These are phyloP conservation scores for Neocatenulostroma microsporum DNA, from an alignment of 2,329 filamentous ascomycete genomes.

Conservation along the genomic window DNA sequence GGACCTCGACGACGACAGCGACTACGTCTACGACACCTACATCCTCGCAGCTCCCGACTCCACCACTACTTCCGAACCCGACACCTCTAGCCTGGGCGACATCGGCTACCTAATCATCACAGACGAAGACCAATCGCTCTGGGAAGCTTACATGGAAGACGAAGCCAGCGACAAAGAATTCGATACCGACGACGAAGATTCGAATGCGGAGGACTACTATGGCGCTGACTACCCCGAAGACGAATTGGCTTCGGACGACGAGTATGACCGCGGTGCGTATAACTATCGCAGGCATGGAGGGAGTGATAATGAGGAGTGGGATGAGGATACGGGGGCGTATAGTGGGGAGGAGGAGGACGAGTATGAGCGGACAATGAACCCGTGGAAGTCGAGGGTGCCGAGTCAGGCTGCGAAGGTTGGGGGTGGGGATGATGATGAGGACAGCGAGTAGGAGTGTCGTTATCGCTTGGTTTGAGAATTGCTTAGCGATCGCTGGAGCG, in stretches of 20 bases:
- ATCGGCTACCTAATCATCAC: conserved; percentile 44
- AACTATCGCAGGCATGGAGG: conserved; percentile 29
- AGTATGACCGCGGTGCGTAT: conserved; percentile 44
- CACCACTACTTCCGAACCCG: conserved; percentile 22
- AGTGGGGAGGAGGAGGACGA: conserved; percentile 23
- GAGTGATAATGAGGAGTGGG: conserved; percentile 36
- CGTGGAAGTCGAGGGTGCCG: conserved; percentile 23
- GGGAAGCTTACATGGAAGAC: conserved; percentile 51
- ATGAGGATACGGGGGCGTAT: conserved; percentile 23
- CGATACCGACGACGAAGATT: conserved; percentile 55
- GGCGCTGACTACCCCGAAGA: conserved; percentile 74
- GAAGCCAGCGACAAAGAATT: conserved; percentile 45
- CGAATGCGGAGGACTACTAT: conserved; percentile 69
- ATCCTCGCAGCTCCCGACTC: conserved; percentile 33
- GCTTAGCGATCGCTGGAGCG: too few relatives aligned
- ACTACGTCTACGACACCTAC: conserved; percentile 57
- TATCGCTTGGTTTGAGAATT: too few relatives aligned
- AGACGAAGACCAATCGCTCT: conserved; percentile 47
- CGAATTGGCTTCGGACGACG: conserved; percentile 65
- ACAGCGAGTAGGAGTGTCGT: conserved; percentile 3
- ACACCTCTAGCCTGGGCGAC: conserved; percentile 21
- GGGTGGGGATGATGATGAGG: conserved; percentile 7
- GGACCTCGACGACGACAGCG: conserved; percentile 39
- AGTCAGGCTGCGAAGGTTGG: conserved; percentile 19
- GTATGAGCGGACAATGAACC: conserved; percentile 22